Percentiles rank a stretch among this genome's conserved stretches.
Evolutionary conservation across 2,329 filamentous ascomycete genomes (phyloP).

Genomic region (Rutstroemia sydowiana): DNA sequence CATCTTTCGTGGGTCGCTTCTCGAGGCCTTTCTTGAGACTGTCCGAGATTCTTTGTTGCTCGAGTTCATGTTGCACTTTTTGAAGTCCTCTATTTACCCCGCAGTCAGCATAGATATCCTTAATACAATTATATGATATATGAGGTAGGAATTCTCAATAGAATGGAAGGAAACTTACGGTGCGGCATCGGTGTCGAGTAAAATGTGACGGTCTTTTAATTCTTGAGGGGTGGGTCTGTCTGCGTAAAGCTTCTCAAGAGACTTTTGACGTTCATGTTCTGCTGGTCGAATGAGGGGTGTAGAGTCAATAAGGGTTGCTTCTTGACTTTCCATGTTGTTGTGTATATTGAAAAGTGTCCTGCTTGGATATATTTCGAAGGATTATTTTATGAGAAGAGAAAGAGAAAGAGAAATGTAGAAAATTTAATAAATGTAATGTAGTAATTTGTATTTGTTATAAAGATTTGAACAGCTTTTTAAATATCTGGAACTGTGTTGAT

Average conservation of each 20-base stretch:
- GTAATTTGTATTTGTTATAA: background rate
- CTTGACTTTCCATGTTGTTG: constrained; percentile 17
- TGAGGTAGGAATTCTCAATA: no score
- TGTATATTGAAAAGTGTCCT: background rate
- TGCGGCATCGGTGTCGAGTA: constrained; percentile 59
- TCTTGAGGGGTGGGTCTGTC: constrained; percentile 61
- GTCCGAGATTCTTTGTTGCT: constrained; percentile 55
- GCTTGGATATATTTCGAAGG: no score
- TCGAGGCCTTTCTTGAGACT: constrained; percentile 57
- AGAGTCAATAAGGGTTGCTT: constrained; percentile 28
- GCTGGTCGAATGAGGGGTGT: constrained; percentile 47
- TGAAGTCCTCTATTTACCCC: constrained; percentile 47
- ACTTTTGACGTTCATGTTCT: constrained; percentile 51
- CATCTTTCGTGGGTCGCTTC: constrained; percentile 59
- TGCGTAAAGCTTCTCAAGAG: constrained; percentile 64
- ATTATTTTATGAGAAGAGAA: background rate
- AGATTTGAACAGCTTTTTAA: background rate
- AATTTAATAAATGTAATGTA: background rate
- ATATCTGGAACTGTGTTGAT: background rate
- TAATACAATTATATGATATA: background rate
- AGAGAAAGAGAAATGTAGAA: background rate
- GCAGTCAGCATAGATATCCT: constrained; percentile 15
- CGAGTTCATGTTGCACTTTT: constrained; percentile 53
- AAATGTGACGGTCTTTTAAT: constrained; percentile 60
- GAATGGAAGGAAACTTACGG: constrained; percentile 41